These are phyloP conservation scores for Neocatenulostroma microsporum DNA, from an alignment of 2,329 filamentous ascomycete species.

Conservation along the genomic window DNA sequence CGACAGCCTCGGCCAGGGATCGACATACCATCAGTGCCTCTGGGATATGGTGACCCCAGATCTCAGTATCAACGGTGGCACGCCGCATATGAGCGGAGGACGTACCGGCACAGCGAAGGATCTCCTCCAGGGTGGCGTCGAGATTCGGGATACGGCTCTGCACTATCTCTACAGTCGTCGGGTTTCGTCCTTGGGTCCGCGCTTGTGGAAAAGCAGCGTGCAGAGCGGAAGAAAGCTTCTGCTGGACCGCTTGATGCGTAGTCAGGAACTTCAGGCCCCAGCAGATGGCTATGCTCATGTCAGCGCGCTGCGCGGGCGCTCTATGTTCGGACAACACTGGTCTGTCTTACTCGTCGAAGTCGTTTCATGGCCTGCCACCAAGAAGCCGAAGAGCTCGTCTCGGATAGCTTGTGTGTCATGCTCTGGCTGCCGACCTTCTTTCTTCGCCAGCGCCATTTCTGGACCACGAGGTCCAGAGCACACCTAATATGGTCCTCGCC, in stretches of 20 bases:
- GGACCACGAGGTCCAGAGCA: constrained; percentile 32
- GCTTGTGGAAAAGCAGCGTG: constrained; percentile 22
- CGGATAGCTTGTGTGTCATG: constrained; percentile 19
- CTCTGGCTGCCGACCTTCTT: constrained; percentile 24
- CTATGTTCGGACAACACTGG: no score
- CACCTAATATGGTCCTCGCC: constrained; percentile 26
- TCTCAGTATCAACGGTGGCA: constrained; percentile 30
- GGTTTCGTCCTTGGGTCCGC: constrained; percentile 12
- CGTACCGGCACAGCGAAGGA: constrained; percentile 28
- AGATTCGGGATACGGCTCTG: constrained; percentile 29
- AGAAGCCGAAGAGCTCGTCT: constrained; percentile 28
- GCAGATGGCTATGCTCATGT: no score
- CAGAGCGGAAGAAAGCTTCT: constrained; percentile 28
- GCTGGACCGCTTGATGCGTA: constrained; percentile 29
- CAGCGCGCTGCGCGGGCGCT: no score
- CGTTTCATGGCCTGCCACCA: constrained; percentile 42
- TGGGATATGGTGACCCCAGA: constrained; percentile 38
- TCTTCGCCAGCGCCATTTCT: constrained; percentile 29
- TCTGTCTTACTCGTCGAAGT: constrained; percentile 31
- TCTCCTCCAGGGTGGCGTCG: constrained; percentile 37
- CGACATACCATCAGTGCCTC: constrained; percentile 25
- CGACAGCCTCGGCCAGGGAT: not conserved
- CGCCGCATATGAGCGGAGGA: constrained; percentile 22
- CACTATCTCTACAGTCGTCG: constrained; percentile 28
- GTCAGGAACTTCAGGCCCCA: constrained; percentile 38